Evolutionary conservation across 2,329 filamentous ascomycete species (phyloP).

Genomic region (Fusarium domesticum): DNA sequence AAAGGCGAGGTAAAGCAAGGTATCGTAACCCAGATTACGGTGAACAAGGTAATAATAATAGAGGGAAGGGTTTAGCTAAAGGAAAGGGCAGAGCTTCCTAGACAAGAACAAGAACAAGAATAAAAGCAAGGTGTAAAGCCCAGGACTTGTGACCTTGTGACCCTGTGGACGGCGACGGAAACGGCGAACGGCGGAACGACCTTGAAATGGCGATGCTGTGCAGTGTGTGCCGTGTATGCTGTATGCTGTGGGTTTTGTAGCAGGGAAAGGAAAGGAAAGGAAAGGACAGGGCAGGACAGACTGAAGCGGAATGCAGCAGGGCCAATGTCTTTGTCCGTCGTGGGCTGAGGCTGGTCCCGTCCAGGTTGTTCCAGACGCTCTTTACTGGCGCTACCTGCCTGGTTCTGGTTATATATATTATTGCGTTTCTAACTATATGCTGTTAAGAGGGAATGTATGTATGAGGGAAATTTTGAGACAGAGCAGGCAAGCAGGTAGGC

Average conservation of each 20-base stretch:
- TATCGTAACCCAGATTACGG: slow-evolving; percentile 13
- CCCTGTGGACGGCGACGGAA: slow-evolving; percentile 11
- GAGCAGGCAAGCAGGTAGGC: no score
- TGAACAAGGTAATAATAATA: slow-evolving; percentile 13
- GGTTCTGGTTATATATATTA: no score
- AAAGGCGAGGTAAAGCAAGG: neutral
- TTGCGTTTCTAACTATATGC: no score
- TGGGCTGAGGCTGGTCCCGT: slow-evolving; percentile 15
- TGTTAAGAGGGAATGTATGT: no score
- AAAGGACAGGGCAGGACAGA: slow-evolving; percentile 22
- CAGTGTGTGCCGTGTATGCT: slow-evolving; percentile 6
- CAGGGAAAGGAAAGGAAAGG: neutral
- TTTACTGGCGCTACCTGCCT: neutral
- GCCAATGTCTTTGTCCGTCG: slow-evolving; percentile 22
- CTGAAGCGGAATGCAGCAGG: slow-evolving; percentile 24
- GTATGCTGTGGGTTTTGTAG: neutral
- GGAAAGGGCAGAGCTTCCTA: slow-evolving; percentile 1
- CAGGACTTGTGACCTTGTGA: slow-evolving; percentile 28
- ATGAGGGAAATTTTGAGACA: no score
- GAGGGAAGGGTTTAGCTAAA: slow-evolving; percentile 14
- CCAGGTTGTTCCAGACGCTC: slow-evolving; percentile 9
- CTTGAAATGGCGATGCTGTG: slow-evolving; percentile 22
- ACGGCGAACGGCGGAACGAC: slow-evolving; percentile 9
- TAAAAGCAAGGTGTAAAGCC: slow-evolving; percentile 27
- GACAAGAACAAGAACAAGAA: slow-evolving; percentile 1